A percentile compares a stretch with the other conserved stretches of the same genome.
Evolutionary conservation across 164 flowering plant genomes (phyloP).

Genomic region (Protea cynaroides): DNA sequence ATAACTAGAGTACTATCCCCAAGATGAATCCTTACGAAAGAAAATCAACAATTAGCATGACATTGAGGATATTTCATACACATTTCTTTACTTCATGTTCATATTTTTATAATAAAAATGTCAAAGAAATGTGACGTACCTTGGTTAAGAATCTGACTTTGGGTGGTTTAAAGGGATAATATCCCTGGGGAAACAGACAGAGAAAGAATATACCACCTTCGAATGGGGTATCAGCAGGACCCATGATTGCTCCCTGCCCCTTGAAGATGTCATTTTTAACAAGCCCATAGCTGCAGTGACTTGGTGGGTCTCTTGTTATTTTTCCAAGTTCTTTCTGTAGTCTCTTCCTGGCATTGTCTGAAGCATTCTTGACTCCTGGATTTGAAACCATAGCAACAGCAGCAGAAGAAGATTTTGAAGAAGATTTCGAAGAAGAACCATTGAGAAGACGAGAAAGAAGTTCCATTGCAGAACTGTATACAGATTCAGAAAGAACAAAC

Average conservation of each 20-base stretch:
- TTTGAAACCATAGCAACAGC: neutral
- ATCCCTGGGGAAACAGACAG: slow-evolving; percentile 9
- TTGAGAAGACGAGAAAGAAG: no score
- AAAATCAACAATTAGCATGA: no score
- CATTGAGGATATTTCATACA: neutral
- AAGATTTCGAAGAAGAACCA: no score
- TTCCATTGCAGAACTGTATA: no score
- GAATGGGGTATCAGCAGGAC: slow-evolving; percentile 17
- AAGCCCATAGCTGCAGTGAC: slow-evolving; percentile 19
- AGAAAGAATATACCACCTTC: slow-evolving; percentile 22
- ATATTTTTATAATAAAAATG: neutral
- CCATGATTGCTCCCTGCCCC: slow-evolving; percentile 22
- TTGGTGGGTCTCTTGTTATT: slow-evolving; percentile 2
- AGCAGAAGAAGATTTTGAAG: neutral
- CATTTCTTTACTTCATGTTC: neutral
- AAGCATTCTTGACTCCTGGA: neutral
- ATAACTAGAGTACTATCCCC: no score
- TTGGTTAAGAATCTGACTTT: slow-evolving; percentile 23
- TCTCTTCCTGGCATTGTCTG: neutral
- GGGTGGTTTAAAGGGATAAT: slow-evolving; percentile 21
- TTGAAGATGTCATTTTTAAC: slow-evolving; percentile 12
- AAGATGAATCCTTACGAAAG: no score
- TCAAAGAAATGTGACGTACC: slow-evolving; percentile 9
- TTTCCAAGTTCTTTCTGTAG: neutral
- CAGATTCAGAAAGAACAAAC: no score